Conservation (phyloP, 495 filamentous ascomycete species). For the Aspergillus sparsus region DNA sequence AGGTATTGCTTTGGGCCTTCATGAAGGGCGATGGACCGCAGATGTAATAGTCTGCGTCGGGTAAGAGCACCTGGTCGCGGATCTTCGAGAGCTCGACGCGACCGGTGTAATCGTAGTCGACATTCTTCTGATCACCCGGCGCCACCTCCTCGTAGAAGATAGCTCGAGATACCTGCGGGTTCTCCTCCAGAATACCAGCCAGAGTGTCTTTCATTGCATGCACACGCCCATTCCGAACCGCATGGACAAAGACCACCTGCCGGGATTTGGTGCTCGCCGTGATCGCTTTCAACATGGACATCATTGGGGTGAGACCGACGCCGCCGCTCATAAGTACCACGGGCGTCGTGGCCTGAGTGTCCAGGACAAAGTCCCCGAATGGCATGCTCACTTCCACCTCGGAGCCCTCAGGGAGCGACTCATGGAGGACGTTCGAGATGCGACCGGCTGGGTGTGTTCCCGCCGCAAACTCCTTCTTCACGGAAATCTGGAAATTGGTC, state of each 20-base stretch:
- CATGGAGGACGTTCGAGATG: slow-evolving; percentile 62
- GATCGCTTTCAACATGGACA: slow-evolving; percentile 57
- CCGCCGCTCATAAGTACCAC: slow-evolving; percentile 64
- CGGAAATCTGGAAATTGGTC: slow-evolving; percentile 61
- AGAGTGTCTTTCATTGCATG: slow-evolving; percentile 56
- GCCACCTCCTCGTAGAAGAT: slow-evolving; percentile 29
- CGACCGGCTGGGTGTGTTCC: slow-evolving; percentile 42
- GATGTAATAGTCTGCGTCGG: slow-evolving; percentile 58
- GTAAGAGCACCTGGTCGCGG: slow-evolving; percentile 42
- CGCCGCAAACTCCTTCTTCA: slow-evolving; percentile 58
- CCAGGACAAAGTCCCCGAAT: slow-evolving; percentile 62
- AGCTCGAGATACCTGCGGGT: slow-evolving; percentile 19
- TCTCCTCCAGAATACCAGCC: slow-evolving; percentile 31
- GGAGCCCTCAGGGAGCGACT: slow-evolving; percentile 51
- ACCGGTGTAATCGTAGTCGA: slow-evolving; percentile 53
- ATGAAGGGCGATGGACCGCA: slow-evolving; percentile 65
- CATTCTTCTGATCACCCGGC: slow-evolving; percentile 43
- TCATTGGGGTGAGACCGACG: slow-evolving; percentile 62
- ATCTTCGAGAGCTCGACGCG: slow-evolving; percentile 53
- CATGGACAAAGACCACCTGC: slow-evolving; percentile 34
- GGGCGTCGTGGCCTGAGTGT: slow-evolving; percentile 32
- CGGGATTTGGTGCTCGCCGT: slow-evolving; percentile 19
- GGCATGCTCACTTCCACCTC: slow-evolving; percentile 59
- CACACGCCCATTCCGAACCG: slow-evolving; percentile 31
- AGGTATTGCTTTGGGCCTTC: slow-evolving; percentile 46